A percentile compares a stretch with the other conserved stretches of the same genome.
phyloP scores from a whole-genome alignment of 495 filamentous ascomycete genomes.

The Neurospora sp. region DNA sequence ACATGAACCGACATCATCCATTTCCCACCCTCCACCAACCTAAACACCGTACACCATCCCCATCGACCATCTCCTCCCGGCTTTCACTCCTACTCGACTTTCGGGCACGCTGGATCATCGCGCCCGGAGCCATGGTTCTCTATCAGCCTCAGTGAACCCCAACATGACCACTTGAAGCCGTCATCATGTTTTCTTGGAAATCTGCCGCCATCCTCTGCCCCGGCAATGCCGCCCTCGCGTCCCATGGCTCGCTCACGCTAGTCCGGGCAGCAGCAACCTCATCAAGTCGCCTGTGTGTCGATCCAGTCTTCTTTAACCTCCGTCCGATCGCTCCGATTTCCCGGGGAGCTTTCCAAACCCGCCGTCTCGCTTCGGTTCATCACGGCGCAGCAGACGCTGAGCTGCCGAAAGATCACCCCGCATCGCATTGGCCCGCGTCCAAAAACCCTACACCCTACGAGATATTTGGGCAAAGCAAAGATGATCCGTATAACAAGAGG shows the following conservation, averaged over 20 bases:
- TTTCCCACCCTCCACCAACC: background rate
- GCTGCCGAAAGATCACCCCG: slow-evolving; percentile 19
- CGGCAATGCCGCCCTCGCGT: slow-evolving; percentile 9
- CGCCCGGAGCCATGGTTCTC: background rate
- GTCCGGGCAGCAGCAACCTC: slow-evolving; percentile 15
- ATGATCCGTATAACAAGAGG: slow-evolving; percentile 65
- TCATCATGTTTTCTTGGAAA: slow-evolving; percentile 24
- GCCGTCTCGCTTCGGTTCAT: slow-evolving; percentile 15
- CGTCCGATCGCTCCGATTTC: background rate
- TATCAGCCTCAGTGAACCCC: background rate
- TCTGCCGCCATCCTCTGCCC: slow-evolving; percentile 19
- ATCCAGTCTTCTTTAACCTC: background rate
- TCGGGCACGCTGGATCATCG: background rate
- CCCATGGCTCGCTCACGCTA: slow-evolving; percentile 8
- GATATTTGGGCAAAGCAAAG: slow-evolving; percentile 57
- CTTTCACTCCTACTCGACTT: background rate
- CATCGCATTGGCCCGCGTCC: slow-evolving; percentile 29
- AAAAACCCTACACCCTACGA: slow-evolving; percentile 78
- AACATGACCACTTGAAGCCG: slow-evolving; percentile 17
- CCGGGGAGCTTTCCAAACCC: background rate
- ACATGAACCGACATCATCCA: background rate
- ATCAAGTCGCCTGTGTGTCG: slow-evolving; percentile 12
- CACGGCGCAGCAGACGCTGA: background rate
- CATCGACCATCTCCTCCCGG: background rate
- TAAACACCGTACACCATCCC: background rate